Conservation (phyloP, 2,329 filamentous ascomycete species). For the Penicillium sp. region DNA sequence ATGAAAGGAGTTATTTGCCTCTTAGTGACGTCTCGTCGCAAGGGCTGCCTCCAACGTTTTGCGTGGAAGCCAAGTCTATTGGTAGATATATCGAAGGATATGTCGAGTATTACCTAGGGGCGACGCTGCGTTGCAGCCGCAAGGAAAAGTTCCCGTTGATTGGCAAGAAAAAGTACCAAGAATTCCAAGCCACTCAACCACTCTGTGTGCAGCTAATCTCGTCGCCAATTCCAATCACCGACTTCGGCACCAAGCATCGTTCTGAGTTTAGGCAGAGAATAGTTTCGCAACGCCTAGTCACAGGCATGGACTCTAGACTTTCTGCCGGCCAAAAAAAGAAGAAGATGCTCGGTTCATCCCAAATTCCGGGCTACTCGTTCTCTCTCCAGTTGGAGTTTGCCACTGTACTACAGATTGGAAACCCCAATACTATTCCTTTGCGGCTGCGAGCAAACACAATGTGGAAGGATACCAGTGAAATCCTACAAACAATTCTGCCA, state of each 20-base stretch:
- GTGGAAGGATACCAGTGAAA: neutral
- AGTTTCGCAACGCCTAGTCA: neutral
- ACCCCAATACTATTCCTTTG: constrained; percentile 1
- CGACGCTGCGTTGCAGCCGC: neutral
- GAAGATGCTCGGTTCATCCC: neutral
- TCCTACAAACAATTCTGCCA: neutral
- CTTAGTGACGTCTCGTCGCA: neutral
- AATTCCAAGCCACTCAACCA: neutral
- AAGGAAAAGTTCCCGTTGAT: too few species aligned
- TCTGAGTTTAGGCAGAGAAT: neutral
- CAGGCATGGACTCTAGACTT: neutral
- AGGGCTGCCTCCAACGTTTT: neutral
- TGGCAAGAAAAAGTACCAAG: neutral
- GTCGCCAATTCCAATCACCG: neutral
- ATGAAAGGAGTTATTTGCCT: neutral
- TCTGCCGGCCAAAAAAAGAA: neutral
- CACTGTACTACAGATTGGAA: neutral
- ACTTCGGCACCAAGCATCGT: neutral
- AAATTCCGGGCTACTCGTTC: neutral
- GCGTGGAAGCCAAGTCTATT: too few species aligned
- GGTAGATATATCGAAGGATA: neutral
- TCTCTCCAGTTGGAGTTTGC: constrained; percentile 1
- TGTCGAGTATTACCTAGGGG: neutral
- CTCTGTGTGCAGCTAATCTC: neutral
- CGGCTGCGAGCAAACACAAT: neutral